A percentile compares a stretch with the other conserved stretches of the same genome.
phyloP scores from a whole-genome alignment of 2,329 filamentous ascomycete genomes.

The Domatiomyces globalis region DNA sequence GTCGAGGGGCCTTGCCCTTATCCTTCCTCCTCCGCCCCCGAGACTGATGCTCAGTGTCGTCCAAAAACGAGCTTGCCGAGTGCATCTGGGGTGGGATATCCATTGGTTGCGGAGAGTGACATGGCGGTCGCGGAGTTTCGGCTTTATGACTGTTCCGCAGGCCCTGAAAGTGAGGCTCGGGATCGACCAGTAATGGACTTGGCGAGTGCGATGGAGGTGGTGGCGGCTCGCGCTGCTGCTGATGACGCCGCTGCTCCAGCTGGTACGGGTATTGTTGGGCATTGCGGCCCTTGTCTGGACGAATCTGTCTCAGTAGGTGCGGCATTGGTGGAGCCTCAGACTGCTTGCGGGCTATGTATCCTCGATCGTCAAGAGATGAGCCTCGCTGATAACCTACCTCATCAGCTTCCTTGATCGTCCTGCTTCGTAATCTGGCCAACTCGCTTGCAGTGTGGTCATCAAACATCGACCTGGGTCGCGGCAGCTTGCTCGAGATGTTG shows the following conservation, averaged over 20 bases:
- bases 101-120: slow-evolving; percentile 1
- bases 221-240: not conserved
- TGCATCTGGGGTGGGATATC: not conserved
- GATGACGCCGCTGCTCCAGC: too few species aligned
- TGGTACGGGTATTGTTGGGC: not conserved
- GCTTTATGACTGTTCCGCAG: not conserved
- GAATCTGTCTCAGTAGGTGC: not conserved
- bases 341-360: slow-evolving; percentile 15
- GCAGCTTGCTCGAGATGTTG: slow-evolving; percentile 2
- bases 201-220: not conserved
- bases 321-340: slow-evolving; percentile 3
- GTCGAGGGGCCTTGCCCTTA: slow-evolving; percentile 10
- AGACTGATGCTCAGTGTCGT: not conserved
- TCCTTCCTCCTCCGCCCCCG: not conserved
- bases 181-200: not conserved
- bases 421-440: slow-evolving; percentile 9
- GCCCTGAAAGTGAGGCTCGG: not conserved
- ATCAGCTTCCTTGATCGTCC: slow-evolving; percentile 8
- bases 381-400: slow-evolving; percentile 2
- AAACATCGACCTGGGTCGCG: slow-evolving; percentile 12
- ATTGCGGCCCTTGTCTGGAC: not conserved
- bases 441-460: slow-evolving; percentile 13
- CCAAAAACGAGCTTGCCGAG: not conserved
- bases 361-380: slow-evolving; percentile 15
- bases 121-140: not conserved